These are phyloP conservation scores for Luffa acutangula DNA, from an alignment of 306 rosid species.

Conservation along the genomic window DNA sequence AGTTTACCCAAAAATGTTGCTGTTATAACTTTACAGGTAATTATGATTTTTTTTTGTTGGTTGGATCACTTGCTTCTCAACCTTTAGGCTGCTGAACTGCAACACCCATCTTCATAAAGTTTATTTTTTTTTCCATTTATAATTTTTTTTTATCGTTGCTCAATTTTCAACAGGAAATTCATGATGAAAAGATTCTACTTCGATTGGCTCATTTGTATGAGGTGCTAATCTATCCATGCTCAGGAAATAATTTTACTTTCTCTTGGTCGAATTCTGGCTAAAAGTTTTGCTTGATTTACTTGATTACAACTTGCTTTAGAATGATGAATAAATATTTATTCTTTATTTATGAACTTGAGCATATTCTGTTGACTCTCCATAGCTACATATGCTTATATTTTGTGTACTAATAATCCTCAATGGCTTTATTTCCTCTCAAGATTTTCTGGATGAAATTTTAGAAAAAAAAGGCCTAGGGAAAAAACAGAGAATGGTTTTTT, in stretches of 20 bases:
- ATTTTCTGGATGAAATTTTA: background rate
- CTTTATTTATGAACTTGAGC: background rate
- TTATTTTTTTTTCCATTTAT: background rate
- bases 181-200: slow-evolving; percentile 25
- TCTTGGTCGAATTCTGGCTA: background rate
- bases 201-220: slow-evolving; percentile 42
- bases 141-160: background rate
- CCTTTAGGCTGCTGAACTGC: background rate
- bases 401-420: background rate
- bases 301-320: background rate
- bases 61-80: background rate
- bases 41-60: background rate
- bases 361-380: background rate
- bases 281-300: background rate
- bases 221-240: slow-evolving; percentile 16
- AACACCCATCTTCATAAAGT: background rate
- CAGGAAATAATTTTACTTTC: background rate
- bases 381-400: background rate
- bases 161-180: slow-evolving; percentile 24
- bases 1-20: slow-evolving; percentile 40
- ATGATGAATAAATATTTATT: background rate
- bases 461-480: background rate
- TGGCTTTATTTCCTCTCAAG: background rate
- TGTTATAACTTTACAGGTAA: slow-evolving; percentile 36
- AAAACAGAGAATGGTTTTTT: background rate